Percentiles rank a stretch among this genome's conserved stretches.
phyloP scores from a whole-genome alignment of 2,329 filamentous ascomycete genomes.

The Aspergillus sp. region DNA sequence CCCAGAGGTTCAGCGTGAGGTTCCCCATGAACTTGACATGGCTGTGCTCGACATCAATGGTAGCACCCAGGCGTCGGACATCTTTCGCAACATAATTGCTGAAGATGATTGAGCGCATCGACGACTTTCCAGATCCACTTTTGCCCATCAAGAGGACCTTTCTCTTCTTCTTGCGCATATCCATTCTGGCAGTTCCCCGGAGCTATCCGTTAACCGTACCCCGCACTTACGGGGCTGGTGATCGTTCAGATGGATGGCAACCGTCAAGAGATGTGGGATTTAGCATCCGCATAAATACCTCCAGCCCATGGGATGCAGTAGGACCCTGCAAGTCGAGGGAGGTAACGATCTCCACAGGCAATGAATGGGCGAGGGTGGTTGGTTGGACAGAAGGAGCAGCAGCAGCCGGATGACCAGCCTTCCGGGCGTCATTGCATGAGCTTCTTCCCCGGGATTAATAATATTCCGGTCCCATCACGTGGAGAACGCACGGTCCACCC shows the following conservation, averaged over 20 bases:
- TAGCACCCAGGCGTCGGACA: constrained; percentile 86
- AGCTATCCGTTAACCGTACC: constrained; percentile 16
- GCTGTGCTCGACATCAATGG: constrained; percentile 96
- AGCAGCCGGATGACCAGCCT: constrained; percentile 4
- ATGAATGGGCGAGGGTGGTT: constrained; percentile 8
- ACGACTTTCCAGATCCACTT: constrained; percentile 95
- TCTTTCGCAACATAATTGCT: constrained; percentile 98
- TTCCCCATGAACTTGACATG: constrained; percentile 99
- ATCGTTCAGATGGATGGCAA: neutral
- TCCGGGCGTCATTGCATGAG: constrained; percentile 13
- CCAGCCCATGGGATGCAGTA: neutral
- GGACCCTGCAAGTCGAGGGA: constrained; percentile 1
- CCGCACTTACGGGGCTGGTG: constrained; percentile 12
- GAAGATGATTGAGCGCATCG: constrained; percentile 98
- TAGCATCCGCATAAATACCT: neutral
- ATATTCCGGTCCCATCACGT: constrained; percentile 16
- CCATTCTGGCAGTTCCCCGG: constrained; percentile 37
- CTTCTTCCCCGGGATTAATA: constrained; percentile 11
- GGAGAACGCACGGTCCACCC: neutral
- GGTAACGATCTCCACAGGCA: neutral
- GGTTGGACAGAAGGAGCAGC: neutral
- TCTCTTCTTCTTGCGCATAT: constrained; percentile 69
- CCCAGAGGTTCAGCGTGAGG: constrained; percentile 95
- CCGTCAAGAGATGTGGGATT: neutral
- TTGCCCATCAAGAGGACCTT: constrained; percentile 92